A percentile compares a stretch with the other conserved stretches of the same genome.
Conservation (phyloP, 768 basidiomycete genomes). For the Lactarius psammicola region DNA sequence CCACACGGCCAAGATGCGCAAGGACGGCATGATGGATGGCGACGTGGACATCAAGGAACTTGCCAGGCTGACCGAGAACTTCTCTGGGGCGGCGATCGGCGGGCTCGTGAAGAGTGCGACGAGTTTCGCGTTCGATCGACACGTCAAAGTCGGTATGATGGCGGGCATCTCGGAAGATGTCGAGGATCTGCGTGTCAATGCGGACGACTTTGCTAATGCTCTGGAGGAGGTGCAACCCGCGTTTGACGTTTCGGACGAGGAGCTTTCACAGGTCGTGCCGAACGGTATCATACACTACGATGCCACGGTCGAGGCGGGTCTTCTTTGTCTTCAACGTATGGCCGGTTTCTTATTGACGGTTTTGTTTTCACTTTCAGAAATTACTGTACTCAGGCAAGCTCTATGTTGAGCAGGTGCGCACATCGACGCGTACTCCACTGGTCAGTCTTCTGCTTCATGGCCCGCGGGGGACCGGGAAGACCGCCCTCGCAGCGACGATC, state of each 20-base stretch:
- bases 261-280: too few relatives aligned
- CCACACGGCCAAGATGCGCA: constrained; percentile 93
- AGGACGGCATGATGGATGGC: constrained; percentile 81
- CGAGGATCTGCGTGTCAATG: constrained; percentile 86
- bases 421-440: too few relatives aligned
- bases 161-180: too few relatives aligned
- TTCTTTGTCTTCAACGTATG: constrained; percentile 1
- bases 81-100: constrained; percentile 93
- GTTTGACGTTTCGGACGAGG: constrained; percentile 97
- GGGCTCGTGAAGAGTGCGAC: constrained; percentile 98
- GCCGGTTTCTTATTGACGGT: background rate
- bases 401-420: too few relatives aligned
- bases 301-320: constrained; percentile 66
- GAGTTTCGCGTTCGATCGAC: constrained; percentile 98
- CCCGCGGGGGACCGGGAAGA: too few relatives aligned
- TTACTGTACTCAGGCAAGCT: constrained; percentile 82
- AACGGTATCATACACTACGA: constrained; percentile 95
- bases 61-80: constrained; percentile 88
- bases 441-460: too few relatives aligned
- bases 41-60: constrained; percentile 85
- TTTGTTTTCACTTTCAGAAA: constrained; percentile 55
- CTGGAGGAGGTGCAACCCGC: constrained; percentile 94
- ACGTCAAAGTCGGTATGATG: too few relatives aligned
- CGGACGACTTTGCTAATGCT: constrained; percentile 83
- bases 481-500: too few relatives aligned